phyloP scores from a whole-genome alignment of 148 eudicot species.

The Suaeda aralocaspica region DNA sequence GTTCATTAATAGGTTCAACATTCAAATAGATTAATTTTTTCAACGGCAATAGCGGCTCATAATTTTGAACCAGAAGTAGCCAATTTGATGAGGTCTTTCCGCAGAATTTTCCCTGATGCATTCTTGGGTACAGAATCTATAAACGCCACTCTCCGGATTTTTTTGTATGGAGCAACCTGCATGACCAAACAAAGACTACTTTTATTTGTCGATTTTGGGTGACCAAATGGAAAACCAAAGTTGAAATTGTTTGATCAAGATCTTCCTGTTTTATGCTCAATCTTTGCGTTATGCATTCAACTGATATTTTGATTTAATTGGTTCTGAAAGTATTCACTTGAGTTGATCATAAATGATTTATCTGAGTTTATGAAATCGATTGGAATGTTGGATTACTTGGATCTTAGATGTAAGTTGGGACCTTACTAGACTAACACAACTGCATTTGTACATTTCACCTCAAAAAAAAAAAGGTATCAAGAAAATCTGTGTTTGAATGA shows the following conservation, averaged over 20 bases:
- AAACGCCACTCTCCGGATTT: conserved; percentile 71
- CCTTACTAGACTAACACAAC: too few species aligned
- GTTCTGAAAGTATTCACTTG: neutral
- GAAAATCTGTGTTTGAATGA: too few species aligned
- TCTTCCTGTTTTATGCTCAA: neutral
- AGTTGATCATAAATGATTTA: neutral
- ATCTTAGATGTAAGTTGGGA: too few species aligned
- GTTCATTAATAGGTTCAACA: neutral
- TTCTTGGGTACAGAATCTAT: conserved; percentile 74
- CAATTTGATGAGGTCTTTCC: conserved; percentile 81
- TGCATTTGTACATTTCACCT: too few species aligned
- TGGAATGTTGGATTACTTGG: too few species aligned
- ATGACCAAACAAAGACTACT: neutral
- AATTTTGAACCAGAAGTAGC: conserved; percentile 53
- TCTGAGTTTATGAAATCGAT: too few species aligned
- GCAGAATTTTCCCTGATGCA: conserved; percentile 85
- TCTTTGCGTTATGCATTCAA: neutral
- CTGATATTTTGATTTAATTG: neutral
- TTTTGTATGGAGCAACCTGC: conserved; percentile 97
- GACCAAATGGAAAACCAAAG: neutral
- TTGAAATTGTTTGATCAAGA: neutral
- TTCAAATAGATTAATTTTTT: neutral
- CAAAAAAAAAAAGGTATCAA: too few species aligned
- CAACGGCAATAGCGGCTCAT: conserved; percentile 13
- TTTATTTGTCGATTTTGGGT: neutral